phyloP scores from a whole-genome alignment of 805 yeast genomes.

The Cyberlindnera lachancei region DNA sequence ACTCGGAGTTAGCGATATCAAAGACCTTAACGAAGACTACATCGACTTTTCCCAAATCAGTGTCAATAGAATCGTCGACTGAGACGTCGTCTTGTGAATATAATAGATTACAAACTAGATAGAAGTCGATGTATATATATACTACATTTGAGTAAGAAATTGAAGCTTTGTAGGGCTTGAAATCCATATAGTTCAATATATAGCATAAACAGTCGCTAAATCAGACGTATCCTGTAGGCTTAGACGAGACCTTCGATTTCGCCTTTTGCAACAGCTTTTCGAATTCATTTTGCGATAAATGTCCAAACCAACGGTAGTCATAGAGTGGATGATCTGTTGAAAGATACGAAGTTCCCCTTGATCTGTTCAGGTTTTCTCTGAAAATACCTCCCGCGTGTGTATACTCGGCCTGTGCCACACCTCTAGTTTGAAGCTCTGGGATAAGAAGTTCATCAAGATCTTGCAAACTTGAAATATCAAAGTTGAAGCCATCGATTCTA shows the following conservation, averaged over 20 bases:
- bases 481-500: conserved; percentile 39
- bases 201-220: no score
- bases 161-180: no score
- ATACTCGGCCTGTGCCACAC: conserved; percentile 22
- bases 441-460: conserved; percentile 30
- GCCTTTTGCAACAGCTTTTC: conserved; percentile 2
- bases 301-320: neutral
- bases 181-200: no score
- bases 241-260: neutral
- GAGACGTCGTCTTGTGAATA: no score
- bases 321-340: conserved; percentile 1
- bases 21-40: neutral
- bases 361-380: conserved; percentile 1
- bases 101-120: no score
- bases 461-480: conserved; percentile 30
- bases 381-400: neutral
- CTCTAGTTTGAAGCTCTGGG: conserved; percentile 31
- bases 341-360: neutral
- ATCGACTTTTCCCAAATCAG: no score
- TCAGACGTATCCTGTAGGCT: neutral
- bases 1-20: conserved; percentile 18
- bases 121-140: no score
- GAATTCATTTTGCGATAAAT: conserved; percentile 3
- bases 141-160: no score
- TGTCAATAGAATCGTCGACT: no score